phyloP scores from a whole-genome alignment of 2,329 filamentous ascomycete species.

The Talaromyces pinophilus region DNA sequence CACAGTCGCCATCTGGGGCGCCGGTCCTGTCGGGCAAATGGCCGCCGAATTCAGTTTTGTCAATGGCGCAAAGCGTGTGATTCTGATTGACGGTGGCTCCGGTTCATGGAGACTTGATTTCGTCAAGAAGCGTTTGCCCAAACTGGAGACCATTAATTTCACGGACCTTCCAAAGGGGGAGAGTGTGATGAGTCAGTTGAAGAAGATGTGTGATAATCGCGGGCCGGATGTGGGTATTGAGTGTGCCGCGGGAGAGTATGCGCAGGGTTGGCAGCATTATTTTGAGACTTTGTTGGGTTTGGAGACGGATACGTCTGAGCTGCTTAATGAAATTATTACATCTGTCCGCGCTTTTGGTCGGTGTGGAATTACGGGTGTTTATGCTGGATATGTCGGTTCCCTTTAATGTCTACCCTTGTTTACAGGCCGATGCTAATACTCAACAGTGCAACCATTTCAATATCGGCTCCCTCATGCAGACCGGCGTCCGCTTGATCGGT shows the following conservation, averaged over 20 bases:
- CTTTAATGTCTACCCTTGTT: background rate
- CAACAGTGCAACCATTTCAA: slow-evolving; percentile 75
- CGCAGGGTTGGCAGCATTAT: slow-evolving; percentile 63
- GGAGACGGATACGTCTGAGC: slow-evolving; percentile 78
- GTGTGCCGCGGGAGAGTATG: slow-evolving; percentile 64
- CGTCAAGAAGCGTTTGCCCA: slow-evolving; percentile 63
- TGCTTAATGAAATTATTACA: slow-evolving; percentile 58
- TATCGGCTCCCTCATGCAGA: slow-evolving; percentile 81
- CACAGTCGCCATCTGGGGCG: slow-evolving; percentile 82
- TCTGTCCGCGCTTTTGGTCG: slow-evolving; percentile 61
- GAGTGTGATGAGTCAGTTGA: slow-evolving; percentile 70
- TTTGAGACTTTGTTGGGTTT: slow-evolving; percentile 63
- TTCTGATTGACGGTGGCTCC: slow-evolving; percentile 73
- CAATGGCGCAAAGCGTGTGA: slow-evolving; percentile 74
- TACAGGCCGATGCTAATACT: background rate
- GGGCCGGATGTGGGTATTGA: slow-evolving; percentile 77
- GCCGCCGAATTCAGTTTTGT: slow-evolving; percentile 65
- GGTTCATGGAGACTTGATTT: slow-evolving; percentile 66
- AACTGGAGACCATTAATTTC: slow-evolving; percentile 71
- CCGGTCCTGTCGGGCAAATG: slow-evolving; percentile 82
- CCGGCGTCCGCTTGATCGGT: slow-evolving; percentile 75
- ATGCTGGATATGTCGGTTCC: slow-evolving; percentile 58
- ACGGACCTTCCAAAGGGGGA: slow-evolving; percentile 61
- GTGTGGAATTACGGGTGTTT: slow-evolving; percentile 74
- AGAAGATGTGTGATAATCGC: slow-evolving; percentile 66